Base-by-base conservation (phyloP, 306 rosid species). In the Gleditsia sinensis region DNA sequence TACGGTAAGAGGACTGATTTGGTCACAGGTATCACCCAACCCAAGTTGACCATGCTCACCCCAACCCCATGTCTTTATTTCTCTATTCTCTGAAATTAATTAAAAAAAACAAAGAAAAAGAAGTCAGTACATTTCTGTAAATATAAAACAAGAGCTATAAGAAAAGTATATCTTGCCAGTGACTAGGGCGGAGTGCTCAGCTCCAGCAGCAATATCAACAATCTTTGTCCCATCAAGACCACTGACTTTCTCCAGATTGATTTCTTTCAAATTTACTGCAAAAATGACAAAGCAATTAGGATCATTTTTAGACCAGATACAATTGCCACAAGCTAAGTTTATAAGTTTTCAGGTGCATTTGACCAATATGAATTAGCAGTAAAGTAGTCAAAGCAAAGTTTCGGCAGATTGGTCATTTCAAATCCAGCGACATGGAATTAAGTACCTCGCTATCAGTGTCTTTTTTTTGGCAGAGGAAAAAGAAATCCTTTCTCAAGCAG, bases 21-120 rank as follows among this genome's bases (percentile, higher is more conserved):
- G 89, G 65, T 94, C 92, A 23, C 63, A 11, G 23, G 81, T 78
- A 80, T 90, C 82, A 30, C 97, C 98, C 81, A 94, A 80, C 49
- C 98, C 97, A 74, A 94, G 98, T 86, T 94, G 97, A 71, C 97
- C 97, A 43, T 94, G 93, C 83, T 91, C 97, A 46, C 97, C 98
- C 97, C 98, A 94, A 66, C 97, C 98, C 98, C 98, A 94, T 57
- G 95, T 80, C 81, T 78, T 94, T 51, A 85, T 42, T 64, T 75
- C 91, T 72, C 89, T 89, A 40, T 84, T 78, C 71, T 78, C 95
- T 89, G 78, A 77, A 53, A 40, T 60, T 67, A 32, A 27, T 28
- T 50, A 20, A 14, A 46, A 37, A 43, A 6, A 17, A 60, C 71
- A 46, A 25, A 37, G 11, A 17, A 60, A 75, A 58, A 50, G 11